Evolutionary conservation across 768 basidiomycete species (phyloP).

Genomic region (Pholiota microspora): DNA sequence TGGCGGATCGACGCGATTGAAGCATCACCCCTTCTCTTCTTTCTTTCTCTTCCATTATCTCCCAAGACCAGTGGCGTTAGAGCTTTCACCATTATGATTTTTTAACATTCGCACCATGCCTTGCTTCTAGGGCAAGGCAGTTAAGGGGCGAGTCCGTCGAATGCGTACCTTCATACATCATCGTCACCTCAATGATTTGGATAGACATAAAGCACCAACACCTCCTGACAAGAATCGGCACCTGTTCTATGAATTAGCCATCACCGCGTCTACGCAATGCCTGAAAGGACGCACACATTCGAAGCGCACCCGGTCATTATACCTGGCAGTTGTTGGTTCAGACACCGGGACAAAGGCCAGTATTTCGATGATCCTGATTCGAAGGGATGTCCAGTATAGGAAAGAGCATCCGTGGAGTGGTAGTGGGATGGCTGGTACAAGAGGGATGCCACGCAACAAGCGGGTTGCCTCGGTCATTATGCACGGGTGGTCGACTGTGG

Average conservation of each 20-base stretch:
- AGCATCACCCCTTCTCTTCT: neutral
- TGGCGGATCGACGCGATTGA: neutral
- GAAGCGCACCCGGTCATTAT: neutral
- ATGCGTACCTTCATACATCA: neutral
- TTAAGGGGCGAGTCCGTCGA: neutral
- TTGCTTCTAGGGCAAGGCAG: neutral
- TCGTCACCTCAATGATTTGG: neutral
- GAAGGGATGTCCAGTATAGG: neutral
- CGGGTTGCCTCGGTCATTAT: neutral
- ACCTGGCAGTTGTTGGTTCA: neutral
- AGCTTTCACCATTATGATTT: neutral
- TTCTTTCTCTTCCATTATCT: neutral
- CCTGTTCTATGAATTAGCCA: neutral
- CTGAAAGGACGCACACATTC: neutral
- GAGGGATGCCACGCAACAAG: neutral
- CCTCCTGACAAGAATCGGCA: no score
- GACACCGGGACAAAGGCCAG: neutral
- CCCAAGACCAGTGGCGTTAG: neutral
- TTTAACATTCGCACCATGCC: neutral
- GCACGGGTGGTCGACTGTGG: neutral
- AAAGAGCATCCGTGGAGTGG: neutral
- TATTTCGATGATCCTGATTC: neutral
- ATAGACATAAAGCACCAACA: neutral
- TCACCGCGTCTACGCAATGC: neutral
- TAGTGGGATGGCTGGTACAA: neutral